Conservation (phyloP, 2,329 filamentous ascomycete species). For the Teratosphaeria epicoccoides region DNA sequence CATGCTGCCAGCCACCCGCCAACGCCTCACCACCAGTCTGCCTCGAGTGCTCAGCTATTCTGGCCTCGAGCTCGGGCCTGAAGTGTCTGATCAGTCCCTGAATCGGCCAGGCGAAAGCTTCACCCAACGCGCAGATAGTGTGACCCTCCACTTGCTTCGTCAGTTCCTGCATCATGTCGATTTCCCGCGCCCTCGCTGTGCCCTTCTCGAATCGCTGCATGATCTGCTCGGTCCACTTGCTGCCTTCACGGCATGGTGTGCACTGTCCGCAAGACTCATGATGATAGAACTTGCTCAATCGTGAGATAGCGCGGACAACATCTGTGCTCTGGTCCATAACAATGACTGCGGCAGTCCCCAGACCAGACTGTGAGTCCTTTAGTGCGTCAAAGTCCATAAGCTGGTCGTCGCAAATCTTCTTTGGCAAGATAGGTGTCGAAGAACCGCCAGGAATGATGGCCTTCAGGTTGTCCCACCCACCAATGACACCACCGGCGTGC, state of each 20-base stretch:
- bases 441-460: slow-evolving; percentile 94
- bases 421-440: slow-evolving; percentile 90
- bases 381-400: slow-evolving; percentile 98
- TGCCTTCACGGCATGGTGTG: slow-evolving; percentile 97
- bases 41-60: slow-evolving; percentile 70
- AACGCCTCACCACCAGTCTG: slow-evolving; percentile 62
- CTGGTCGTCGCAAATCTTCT: slow-evolving; percentile 81
- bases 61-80: slow-evolving; percentile 84
- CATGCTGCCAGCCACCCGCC: slow-evolving; percentile 79
- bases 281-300: slow-evolving; percentile 93
- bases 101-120: slow-evolving; percentile 97
- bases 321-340: slow-evolving; percentile 99
- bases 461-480: slow-evolving; percentile 95
- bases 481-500: slow-evolving; percentile 92
- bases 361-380: slow-evolving; percentile 94
- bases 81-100: slow-evolving; percentile 98
- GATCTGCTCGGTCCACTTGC: slow-evolving; percentile 98
- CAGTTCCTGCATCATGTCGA: slow-evolving; percentile 98
- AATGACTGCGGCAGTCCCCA: slow-evolving; percentile 93
- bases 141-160: slow-evolving; percentile 99
- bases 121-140: slow-evolving; percentile 94
- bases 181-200: slow-evolving; percentile 78
- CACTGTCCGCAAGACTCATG: slow-evolving; percentile 98
- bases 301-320: slow-evolving; percentile 84
- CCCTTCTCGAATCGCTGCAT: slow-evolving; percentile 95